A percentile compares a stretch with the other conserved stretches of the same genome.
phyloP scores from a whole-genome alignment of 768 basidiomycete species.

The Lentinula sp. region DNA sequence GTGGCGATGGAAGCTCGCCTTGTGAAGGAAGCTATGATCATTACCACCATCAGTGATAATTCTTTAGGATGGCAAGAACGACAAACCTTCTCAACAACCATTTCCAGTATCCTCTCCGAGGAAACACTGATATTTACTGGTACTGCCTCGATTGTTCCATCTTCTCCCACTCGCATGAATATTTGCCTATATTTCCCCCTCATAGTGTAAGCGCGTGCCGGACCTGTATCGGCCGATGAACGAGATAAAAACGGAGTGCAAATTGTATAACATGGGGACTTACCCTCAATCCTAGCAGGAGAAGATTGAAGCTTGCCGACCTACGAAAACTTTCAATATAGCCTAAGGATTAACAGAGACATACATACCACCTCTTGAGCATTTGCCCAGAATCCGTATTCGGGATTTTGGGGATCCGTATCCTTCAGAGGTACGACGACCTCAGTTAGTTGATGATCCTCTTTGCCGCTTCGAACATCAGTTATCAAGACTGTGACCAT shows the following conservation, averaged over 20 bases:
- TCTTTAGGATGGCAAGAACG: background rate
- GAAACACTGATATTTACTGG: slow-evolving; percentile 54
- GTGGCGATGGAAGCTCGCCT: slow-evolving; percentile 24
- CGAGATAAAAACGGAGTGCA: slow-evolving; percentile 17
- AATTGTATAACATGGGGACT: background rate
- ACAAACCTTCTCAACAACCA: slow-evolving; percentile 57
- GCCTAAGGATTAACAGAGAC: background rate
- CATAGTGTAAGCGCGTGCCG: slow-evolving; percentile 59
- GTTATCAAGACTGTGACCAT: slow-evolving; percentile 67
- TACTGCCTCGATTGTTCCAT: slow-evolving; percentile 43
- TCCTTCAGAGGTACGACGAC: slow-evolving; percentile 52
- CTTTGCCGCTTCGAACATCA: slow-evolving; percentile 46
- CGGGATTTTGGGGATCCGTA: slow-evolving; percentile 30
- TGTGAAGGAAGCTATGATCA: slow-evolving; percentile 26
- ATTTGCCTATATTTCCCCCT: slow-evolving; percentile 67
- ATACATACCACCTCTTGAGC: slow-evolving; percentile 50
- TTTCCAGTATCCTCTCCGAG: slow-evolving; percentile 46
- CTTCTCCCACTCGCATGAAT: slow-evolving; percentile 54
- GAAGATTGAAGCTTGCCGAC: slow-evolving; percentile 51
- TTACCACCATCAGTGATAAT: background rate
- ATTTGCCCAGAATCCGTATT: slow-evolving; percentile 67
- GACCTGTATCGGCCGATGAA: slow-evolving; percentile 42
- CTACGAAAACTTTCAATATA: slow-evolving; percentile 15
- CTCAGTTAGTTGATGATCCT: slow-evolving; percentile 60
- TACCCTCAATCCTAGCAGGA: slow-evolving; percentile 68